Evolutionary conservation across 352 stramenopile genomes (phyloP), one percentile per base, ranked within the genome.

Genomic region (Pythium coloratum): DNA sequence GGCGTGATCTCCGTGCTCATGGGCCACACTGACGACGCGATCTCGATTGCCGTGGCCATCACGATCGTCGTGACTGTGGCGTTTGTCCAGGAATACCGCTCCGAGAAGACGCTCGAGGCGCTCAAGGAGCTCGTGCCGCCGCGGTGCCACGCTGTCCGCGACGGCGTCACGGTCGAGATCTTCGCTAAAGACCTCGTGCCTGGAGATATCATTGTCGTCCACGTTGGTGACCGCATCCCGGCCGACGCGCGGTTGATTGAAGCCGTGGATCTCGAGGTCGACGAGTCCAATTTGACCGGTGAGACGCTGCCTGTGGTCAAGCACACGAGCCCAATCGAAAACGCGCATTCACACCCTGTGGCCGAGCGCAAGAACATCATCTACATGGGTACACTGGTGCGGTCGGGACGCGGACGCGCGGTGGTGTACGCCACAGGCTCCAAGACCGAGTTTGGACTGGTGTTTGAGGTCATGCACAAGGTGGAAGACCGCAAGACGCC

Each of bases 31-130:
- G 91, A 98, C 55, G 97, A 99, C 75, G 97, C 96, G 20, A 86
- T 99, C 30, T 98, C 88, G 55, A 99, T 99, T 68, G 88, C 84
- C 12, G 86, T 98, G 32, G 97, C 97, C 34, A 90, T 99, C 63
- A 89, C 94, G 36, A 99, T 99, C 72, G 97, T 99, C n/a, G 92
- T 94, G 18, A 91, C 97, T 1, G 96, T 99, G n/a, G 96, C 95
- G 16, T 98, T 97, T 57, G 83, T 99, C 49, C 87, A 95, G 63
- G 85, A 95, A 59, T 95, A 95, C 66, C 85, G 85, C 12, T 92
- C 82, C 1, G 87, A 95, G 68, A 95, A 95, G 79, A 92, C 87
- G 30, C 75, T 95, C n/a, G 83, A 91, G 40, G 87, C 85, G 40
- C 72, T 95, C 6, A 95, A 92, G 57, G 78, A 92, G 61, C 77